These are phyloP conservation scores for Byssothecium circinans DNA, from an alignment of 2,329 filamentous ascomycete genomes.

Conservation along the genomic window DNA sequence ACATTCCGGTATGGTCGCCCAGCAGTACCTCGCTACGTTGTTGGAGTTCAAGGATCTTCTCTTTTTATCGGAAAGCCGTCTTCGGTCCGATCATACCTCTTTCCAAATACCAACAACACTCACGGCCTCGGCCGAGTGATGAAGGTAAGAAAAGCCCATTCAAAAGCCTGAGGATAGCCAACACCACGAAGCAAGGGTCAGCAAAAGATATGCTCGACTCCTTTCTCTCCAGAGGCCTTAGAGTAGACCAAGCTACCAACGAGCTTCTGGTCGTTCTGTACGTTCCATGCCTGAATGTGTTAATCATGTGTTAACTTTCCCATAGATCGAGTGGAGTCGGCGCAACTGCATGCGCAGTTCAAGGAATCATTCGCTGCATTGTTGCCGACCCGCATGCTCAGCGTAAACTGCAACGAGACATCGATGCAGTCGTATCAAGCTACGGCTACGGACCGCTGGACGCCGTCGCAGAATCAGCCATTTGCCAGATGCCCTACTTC, in stretches of 20 bases:
- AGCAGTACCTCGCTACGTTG: too few species aligned
- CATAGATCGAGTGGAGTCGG: constrained; percentile 7
- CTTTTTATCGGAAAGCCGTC: too few species aligned
- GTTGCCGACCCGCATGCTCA: constrained; percentile 9
- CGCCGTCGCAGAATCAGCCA: constrained; percentile 11
- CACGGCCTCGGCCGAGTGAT: too few species aligned
- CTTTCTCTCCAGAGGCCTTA: neutral
- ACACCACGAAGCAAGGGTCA: too few species aligned
- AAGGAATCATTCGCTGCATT: constrained; percentile 10
- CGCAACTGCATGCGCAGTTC: constrained; percentile 14
- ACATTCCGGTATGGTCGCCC: too few species aligned
- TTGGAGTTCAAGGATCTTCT: too few species aligned
- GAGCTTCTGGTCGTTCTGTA: neutral
- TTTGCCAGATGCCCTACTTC: constrained; percentile 15
- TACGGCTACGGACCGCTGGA: constrained; percentile 1
- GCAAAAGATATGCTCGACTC: neutral
- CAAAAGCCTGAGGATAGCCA: too few species aligned
- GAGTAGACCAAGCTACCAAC: too few species aligned
- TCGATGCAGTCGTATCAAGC: constrained; percentile 3
- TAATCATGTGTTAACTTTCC: too few species aligned
- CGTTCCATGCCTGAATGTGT: constrained; percentile 1
- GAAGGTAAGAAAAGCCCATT: too few species aligned
- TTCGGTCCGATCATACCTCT: too few species aligned
- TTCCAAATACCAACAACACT: too few species aligned
- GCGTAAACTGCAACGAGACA: constrained; percentile 8